Conservation (phyloP, 1,284 basidiomycete species). For the Ustanciosporium gigantosporum region DNA sequence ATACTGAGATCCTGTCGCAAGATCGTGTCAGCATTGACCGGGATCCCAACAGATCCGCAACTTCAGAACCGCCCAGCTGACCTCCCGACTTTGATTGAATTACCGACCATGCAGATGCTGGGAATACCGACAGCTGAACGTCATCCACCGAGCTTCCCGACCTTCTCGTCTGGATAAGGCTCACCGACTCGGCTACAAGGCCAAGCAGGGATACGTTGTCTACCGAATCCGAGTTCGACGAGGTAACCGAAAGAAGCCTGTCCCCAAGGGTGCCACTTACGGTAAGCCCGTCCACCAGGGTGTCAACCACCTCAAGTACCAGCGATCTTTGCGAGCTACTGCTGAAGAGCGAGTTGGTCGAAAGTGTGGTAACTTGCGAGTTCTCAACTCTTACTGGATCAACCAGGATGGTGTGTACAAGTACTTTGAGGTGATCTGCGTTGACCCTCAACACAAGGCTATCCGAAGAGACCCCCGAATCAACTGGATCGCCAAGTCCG, state of each 20-base stretch:
- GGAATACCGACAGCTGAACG: constrained; percentile 87
- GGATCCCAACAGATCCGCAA: too few species aligned
- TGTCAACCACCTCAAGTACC: constrained; percentile 99
- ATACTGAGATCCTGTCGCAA: too few species aligned
- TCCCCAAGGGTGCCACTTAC: constrained; percentile 93
- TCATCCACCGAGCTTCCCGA: constrained; percentile 95
- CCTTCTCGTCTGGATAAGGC: constrained; percentile 99
- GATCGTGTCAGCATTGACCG: too few species aligned
- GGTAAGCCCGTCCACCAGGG: constrained; percentile 99
- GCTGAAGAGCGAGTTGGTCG: constrained; percentile 98
- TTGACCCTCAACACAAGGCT: constrained; percentile 90
- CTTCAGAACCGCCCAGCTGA: too few species aligned
- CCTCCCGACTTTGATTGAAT: too few species aligned
- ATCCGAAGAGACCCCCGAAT: constrained; percentile 91
- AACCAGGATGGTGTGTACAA: constrained; percentile 99
- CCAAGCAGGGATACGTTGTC: constrained; percentile 98
- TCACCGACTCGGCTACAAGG: constrained; percentile 96
- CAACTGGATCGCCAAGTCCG: constrained; percentile 98
- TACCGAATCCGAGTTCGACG: constrained; percentile 97
- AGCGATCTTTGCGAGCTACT: constrained; percentile 86
- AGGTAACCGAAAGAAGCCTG: constrained; percentile 99
- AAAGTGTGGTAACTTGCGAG: constrained; percentile 92
- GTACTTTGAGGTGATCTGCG: constrained; percentile 98
- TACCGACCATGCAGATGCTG: too few species aligned
- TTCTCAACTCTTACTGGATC: constrained; percentile 94